Conservation (phyloP, 805 yeast species). For the Lipomyces orientalis region DNA sequence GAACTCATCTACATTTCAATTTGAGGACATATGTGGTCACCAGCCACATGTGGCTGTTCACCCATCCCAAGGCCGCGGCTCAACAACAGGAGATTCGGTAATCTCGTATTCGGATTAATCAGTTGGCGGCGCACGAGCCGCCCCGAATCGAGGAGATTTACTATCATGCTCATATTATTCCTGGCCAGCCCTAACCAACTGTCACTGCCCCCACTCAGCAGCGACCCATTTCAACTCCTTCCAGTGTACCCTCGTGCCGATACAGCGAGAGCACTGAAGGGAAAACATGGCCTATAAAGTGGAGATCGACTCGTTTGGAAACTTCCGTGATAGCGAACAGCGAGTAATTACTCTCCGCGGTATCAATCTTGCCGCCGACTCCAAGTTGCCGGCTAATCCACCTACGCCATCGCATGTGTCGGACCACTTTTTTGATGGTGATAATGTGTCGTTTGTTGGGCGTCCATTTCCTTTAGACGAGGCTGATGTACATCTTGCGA, state of each 20-base stretch:
- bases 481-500: constrained; percentile 67
- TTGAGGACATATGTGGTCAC: background rate
- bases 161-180: too few relatives aligned
- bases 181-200: background rate
- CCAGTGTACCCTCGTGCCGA: background rate
- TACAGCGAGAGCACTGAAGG: background rate
- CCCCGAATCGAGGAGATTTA: too few relatives aligned
- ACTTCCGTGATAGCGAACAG: constrained; percentile 62
- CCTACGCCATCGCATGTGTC: constrained; percentile 49
- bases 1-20: background rate
- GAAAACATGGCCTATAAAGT: constrained; percentile 24
- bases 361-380: constrained; percentile 76
- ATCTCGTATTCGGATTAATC: background rate
- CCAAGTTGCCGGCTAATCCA: constrained; percentile 73
- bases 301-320: constrained; percentile 29
- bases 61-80: too few relatives aligned
- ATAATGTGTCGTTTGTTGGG: constrained; percentile 78
- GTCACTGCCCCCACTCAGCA: background rate
- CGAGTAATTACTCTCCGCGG: constrained; percentile 74
- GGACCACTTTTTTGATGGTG: constrained; percentile 66
- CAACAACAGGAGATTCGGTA: too few relatives aligned
- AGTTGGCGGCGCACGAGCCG: too few relatives aligned
- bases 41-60: background rate
- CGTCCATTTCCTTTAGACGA: constrained; percentile 80
- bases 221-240: background rate